A percentile compares a stretch with the other conserved stretches of the same genome.
phyloP scores from a whole-genome alignment of 164 flowering plant genomes.

The Chimonanthus salicifolius region DNA sequence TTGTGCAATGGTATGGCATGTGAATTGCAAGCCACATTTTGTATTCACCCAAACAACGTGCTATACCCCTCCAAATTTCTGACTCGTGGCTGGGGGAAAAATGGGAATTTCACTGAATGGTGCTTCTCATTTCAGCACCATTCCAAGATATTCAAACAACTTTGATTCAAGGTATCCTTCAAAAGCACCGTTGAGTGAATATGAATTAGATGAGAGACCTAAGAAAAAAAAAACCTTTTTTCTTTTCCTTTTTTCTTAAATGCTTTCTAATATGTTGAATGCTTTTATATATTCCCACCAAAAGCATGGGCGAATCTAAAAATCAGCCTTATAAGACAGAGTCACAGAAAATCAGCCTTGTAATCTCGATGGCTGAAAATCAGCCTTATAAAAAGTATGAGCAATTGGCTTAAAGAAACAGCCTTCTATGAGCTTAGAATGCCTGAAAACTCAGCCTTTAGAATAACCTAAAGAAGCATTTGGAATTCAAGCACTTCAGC shows the following conservation, averaged over 20 bases:
- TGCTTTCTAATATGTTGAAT: not conserved
- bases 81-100: too few species aligned
- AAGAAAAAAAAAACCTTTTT: not conserved
- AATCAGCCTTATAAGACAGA: constrained; percentile 15
- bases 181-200: not conserved
- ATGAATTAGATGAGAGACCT: not conserved
- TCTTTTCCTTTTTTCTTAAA: not conserved
- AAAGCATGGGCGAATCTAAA: not conserved
- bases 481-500: not conserved
- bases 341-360: constrained; percentile 17
- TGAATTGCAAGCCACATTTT: not conserved
- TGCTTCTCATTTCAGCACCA: too few species aligned
- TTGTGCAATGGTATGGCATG: not conserved
- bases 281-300: not conserved
- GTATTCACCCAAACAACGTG: too few species aligned
- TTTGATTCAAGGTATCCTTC: not conserved
- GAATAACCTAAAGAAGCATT: constrained; percentile 8
- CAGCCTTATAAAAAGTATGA: constrained; percentile 25
- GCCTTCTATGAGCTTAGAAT: constrained; percentile 9
- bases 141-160: not conserved
- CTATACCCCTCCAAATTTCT: too few species aligned
- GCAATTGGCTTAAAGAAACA: constrained; percentile 10
- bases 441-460: constrained; percentile 11
- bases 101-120: too few species aligned
- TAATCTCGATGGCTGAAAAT: constrained; percentile 11